Evolutionary conservation across 2,329 filamentous ascomycete species (phyloP).

Genomic region (Septoria linicola): DNA sequence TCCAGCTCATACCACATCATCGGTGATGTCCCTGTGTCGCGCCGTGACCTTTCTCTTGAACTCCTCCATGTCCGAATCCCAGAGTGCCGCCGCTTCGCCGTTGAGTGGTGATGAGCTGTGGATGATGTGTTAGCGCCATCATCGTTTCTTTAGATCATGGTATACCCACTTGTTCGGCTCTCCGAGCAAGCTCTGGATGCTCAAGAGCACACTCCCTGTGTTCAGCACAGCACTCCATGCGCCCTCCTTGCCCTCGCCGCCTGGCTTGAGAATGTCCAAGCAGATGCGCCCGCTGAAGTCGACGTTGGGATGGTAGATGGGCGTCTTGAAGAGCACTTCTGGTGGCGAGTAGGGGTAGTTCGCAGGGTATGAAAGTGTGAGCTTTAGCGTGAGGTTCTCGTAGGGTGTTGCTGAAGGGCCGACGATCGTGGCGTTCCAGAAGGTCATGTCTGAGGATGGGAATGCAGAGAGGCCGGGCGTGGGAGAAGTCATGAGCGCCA

Average conservation of each 20-base stretch:
- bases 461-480: slow-evolving; percentile 94
- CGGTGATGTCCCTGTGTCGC: slow-evolving; percentile 57
- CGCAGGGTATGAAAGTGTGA: slow-evolving; percentile 82
- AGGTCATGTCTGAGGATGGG: slow-evolving; percentile 84
- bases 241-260: slow-evolving; percentile 52
- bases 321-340: slow-evolving; percentile 93
- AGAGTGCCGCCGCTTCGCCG: slow-evolving; percentile 91
- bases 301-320: slow-evolving; percentile 98
- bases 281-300: slow-evolving; percentile 97
- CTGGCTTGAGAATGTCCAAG: slow-evolving; percentile 83
- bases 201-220: slow-evolving; percentile 87
- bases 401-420: slow-evolving; percentile 92
- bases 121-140: slow-evolving; percentile 16
- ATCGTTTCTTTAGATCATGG: background rate
- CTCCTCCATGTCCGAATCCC: slow-evolving; percentile 83
- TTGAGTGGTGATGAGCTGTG: slow-evolving; percentile 86
- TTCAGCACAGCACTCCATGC: slow-evolving; percentile 99
- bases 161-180: slow-evolving; percentile 92
- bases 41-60: slow-evolving; percentile 76
- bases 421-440: slow-evolving; percentile 90
- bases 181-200: slow-evolving; percentile 88
- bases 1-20: slow-evolving; percentile 33
- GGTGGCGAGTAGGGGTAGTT: slow-evolving; percentile 94
- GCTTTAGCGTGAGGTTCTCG: slow-evolving; percentile 82
- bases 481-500: slow-evolving; percentile 96